phyloP scores from a whole-genome alignment of 306 rosid genomes.

The Pueraria montana region DNA sequence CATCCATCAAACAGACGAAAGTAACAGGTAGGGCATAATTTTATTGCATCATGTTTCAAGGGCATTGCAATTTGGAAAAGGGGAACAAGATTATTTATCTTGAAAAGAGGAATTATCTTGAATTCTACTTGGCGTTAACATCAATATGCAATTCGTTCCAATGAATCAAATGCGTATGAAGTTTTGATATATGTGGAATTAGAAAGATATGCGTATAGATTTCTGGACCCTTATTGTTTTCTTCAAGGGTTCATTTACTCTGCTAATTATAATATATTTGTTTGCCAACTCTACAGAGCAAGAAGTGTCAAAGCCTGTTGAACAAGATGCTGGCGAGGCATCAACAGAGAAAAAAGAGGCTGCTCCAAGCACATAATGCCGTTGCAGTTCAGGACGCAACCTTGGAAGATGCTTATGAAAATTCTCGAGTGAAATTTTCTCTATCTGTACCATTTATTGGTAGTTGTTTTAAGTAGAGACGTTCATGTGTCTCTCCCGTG shows the following conservation, averaged over 20 bases:
- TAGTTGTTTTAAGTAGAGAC: slow-evolving; percentile 49
- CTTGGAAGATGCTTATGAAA: slow-evolving; percentile 52
- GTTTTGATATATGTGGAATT: neutral
- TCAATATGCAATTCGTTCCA: neutral
- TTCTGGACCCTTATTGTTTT: too few relatives aligned
- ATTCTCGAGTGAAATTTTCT: slow-evolving; percentile 50
- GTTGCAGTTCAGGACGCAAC: slow-evolving; percentile 40
- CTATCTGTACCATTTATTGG: slow-evolving; percentile 45
- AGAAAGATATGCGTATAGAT: neutral
- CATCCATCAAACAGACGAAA: neutral
- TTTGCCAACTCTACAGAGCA: slow-evolving; percentile 51
- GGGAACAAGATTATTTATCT: neutral
- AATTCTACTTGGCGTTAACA: neutral
- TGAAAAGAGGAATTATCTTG: neutral
- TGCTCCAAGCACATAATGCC: slow-evolving; percentile 64
- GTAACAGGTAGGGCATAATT: neutral
- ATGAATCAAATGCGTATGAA: neutral
- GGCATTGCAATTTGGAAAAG: neutral
- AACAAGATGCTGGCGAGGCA: slow-evolving; percentile 45
- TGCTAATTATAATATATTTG: slow-evolving; percentile 1
- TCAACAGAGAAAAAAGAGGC: slow-evolving; percentile 71
- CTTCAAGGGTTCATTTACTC: neutral
- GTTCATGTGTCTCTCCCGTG: slow-evolving; percentile 39
- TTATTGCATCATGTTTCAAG: neutral
- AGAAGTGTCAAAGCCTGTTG: slow-evolving; percentile 73